Base-by-base conservation (phyloP, 2,329 filamentous ascomycete species). In the Trichophyton equinum region DNA sequence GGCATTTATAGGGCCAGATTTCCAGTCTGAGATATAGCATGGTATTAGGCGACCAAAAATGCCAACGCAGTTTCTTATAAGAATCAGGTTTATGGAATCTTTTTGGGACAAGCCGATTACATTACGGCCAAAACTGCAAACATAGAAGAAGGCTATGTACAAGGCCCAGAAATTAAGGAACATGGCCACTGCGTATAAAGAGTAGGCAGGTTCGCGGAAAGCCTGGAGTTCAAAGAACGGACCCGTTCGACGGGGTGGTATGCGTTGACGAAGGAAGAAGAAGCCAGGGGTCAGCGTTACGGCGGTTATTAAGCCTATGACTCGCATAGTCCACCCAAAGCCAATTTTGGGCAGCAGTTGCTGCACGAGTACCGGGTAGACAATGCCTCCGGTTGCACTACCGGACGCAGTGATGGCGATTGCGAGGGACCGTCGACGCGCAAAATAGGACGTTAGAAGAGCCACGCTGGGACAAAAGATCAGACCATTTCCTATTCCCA, bases 61-160 rank as follows among this genome's bases (percentile, higher is more conserved):
- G 1, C 85, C 83, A 9, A 84, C 76, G 20, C 81, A 84, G 71
- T 88, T 89, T 67, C 87, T 75, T 2, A 88, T 74, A 27, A 88
- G 76, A 11, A 89, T 74, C 6, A 88, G 70, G 66, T 85, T 80
- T 57, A 87, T 78, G 3, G 83, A 78, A 58, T 74, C 72, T 1
- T 71, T 67, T 59, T 77, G 72, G 0, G 73, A 71, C 1, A 78
- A 67, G 1, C 73, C 73, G 46, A 79, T 70, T 51, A 74, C 65
- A 25, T 72, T 66, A 36, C 71, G 72, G 49, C 69, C 72, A 65
- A 76, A 78, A 57, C 70, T 75, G 30, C 73, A 73, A 30, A 78
- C 69, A 64, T 77, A 76, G 63, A 81, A 82, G 65, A 77, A 82
- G 2, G 76, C 79, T 64, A 82, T 74, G 65, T 82, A 82, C n/a